Evolutionary conservation across 441 rosid genomes (phyloP).

Genomic region (Erodium chrysanthum): DNA sequence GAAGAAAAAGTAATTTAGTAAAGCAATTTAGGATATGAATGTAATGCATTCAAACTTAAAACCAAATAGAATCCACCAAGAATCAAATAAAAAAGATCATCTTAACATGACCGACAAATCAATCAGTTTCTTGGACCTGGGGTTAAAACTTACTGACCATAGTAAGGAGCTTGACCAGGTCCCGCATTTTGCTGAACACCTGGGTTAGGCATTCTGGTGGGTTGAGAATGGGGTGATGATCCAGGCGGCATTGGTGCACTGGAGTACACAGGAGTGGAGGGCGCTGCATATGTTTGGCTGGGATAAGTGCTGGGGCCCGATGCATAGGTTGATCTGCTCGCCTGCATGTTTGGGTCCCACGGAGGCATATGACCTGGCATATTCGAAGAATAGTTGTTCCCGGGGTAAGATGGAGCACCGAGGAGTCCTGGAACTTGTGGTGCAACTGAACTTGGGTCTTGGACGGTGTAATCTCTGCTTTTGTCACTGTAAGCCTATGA

Average conservation of each 20-base stretch:
- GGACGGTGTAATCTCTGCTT: slow-evolving; percentile 74
- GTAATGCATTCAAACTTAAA: not conserved
- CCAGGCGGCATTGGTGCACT: slow-evolving; percentile 32
- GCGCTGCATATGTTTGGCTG: slow-evolving; percentile 24
- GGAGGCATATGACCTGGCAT: slow-evolving; percentile 27
- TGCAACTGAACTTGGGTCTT: slow-evolving; percentile 44
- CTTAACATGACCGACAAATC: not conserved
- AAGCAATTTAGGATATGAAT: not conserved
- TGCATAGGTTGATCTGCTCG: slow-evolving; percentile 23
- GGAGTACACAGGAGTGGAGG: slow-evolving; percentile 28
- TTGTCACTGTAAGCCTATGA: slow-evolving; percentile 78
- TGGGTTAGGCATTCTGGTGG: slow-evolving; percentile 7
- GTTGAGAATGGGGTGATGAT: slow-evolving; percentile 29
- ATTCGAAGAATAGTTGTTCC: slow-evolving; percentile 32
- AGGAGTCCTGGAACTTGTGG: slow-evolving; percentile 37
- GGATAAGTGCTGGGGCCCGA: slow-evolving; percentile 37
- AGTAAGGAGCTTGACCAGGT: slow-evolving; percentile 40
- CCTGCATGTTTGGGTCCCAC: slow-evolving; percentile 40
- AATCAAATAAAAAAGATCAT: not conserved
- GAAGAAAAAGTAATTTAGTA: not conserved
- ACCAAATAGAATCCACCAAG: not conserved
- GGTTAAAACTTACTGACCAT: slow-evolving; percentile 28
- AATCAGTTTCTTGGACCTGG: not conserved
- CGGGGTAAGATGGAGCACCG: slow-evolving; percentile 34
- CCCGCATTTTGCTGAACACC: slow-evolving; percentile 31